Evolutionary conservation across 2,329 filamentous ascomycete species (phyloP), one percentile per base, ranked within the genome.

Genomic region (Eurotiales sp.): DNA sequence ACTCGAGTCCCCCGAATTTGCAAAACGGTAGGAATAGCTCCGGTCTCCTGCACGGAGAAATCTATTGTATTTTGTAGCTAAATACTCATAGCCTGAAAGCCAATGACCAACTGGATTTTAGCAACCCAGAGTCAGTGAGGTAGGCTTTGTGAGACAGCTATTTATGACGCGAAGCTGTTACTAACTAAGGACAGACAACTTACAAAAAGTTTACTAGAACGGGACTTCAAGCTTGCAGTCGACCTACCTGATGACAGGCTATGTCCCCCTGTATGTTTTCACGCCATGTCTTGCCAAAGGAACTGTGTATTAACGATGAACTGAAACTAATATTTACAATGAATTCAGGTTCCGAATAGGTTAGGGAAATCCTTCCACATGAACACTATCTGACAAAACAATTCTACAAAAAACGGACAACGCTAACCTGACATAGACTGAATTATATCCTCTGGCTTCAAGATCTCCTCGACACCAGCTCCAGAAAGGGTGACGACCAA

Each of bases 371-470:
- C 12, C 27, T 44, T 55, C 57, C 42, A 14, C 48, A 15, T 52
- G 10, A 10, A 46, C 21, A 6, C 10, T 5, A 10, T 27, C 5
- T 27, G 25, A 27, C 11, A 22, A 15, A 45, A 29, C 15, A 45
- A 59, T 63, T n/a, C n/a, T n/a, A n/a, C n/a, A n/a, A n/a, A n/a
- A n/a, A n/a, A n/a, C n/a, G n/a, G n/a, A n/a, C n/a, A n/a, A n/a
- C n/a, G 23, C 45, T 53, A 23, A 53, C 27, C 22, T 7, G 0
- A 82, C 30, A 81, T 55, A 83, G 90, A 45, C 85, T 95, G 67
- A 93, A 92, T 63, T 99, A 99, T 66, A 82, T 97, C 17, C 74
- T 91, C 8, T 97, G 91, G 90, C 74, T 97, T 1, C 90, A 95
- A 61, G 77, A 80, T 3, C 79, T 99, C 0, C 65, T 97, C 6